phyloP scores from a whole-genome alignment of 2,329 filamentous ascomycete species.

The Endoconidiophora polonica region DNA sequence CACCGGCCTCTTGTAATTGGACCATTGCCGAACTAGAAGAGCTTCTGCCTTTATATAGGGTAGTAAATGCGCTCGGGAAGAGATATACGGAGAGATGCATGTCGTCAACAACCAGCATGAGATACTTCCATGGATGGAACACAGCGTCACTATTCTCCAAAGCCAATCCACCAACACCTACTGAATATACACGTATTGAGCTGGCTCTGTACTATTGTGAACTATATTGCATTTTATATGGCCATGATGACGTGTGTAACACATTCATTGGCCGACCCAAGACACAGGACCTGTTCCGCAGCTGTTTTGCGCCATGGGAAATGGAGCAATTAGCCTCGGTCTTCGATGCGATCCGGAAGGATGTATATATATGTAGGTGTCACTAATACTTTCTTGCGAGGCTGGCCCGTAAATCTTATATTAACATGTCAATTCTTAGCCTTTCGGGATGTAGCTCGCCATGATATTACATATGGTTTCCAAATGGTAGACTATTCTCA shows the following conservation, averaged over 20 bases:
- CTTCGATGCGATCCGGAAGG: constrained; percentile 4
- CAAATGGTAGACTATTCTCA: constrained; percentile 8
- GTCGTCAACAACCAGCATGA: neutral
- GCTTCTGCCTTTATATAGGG: neutral
- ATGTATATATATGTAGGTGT: constrained; percentile 6
- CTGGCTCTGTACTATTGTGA: constrained; percentile 8
- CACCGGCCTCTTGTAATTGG: neutral
- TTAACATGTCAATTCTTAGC: constrained; percentile 5
- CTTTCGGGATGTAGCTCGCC: constrained; percentile 12
- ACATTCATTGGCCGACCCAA: neutral
- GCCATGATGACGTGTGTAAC: constrained; percentile 3
- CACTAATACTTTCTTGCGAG: neutral
- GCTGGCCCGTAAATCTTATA: neutral
- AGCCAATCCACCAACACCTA: neutral
- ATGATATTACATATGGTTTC: constrained; percentile 11
- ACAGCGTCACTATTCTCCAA: constrained; percentile 1
- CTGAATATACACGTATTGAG: constrained; percentile 7
- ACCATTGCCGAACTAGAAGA: neutral
- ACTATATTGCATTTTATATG: constrained; percentile 10
- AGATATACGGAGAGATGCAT: neutral
- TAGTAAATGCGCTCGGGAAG: neutral
- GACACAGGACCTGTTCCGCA: constrained; percentile 3
- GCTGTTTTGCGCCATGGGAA: constrained; percentile 6
- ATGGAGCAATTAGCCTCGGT: constrained; percentile 12
- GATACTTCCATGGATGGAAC: constrained; percentile 5